phyloP scores from a whole-genome alignment of 139 green algal genomes.

The Spirogloea muscicola region DNA sequence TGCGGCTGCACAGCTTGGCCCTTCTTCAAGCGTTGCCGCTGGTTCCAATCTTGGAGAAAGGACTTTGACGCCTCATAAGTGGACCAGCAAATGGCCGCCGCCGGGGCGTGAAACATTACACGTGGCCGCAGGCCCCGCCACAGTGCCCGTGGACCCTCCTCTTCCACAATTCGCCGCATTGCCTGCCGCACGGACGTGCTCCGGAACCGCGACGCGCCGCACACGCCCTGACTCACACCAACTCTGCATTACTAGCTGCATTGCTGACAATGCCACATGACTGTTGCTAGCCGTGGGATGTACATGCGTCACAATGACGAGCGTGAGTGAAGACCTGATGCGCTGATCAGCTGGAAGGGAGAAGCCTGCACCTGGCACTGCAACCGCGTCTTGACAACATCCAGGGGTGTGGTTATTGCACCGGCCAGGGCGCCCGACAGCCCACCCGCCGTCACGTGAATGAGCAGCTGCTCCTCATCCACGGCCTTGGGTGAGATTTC shows the following conservation, averaged over 20 bases:
- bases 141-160: slow-evolving; percentile 77
- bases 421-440: slow-evolving; percentile 68
- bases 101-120: slow-evolving; percentile 89
- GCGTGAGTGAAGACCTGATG: too few species aligned
- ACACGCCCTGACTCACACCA: slow-evolving; percentile 16
- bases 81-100: slow-evolving; percentile 90
- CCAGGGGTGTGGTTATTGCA: slow-evolving; percentile 77
- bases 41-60: slow-evolving; percentile 13
- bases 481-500: too few species aligned
- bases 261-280: too few species aligned
- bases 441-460: slow-evolving; percentile 56
- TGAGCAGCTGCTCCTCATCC: slow-evolving; percentile 37
- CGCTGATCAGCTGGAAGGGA: too few species aligned
- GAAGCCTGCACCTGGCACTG: slow-evolving; percentile 52
- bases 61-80: slow-evolving; percentile 90
- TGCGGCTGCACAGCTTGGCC: too few species aligned
- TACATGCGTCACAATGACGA: too few species aligned
- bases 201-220: slow-evolving; percentile 15
- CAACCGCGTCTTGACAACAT: slow-evolving; percentile 92
- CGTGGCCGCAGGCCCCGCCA: slow-evolving; percentile 74
- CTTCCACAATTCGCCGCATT: slow-evolving; percentile 64
- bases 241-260: too few species aligned
- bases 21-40: background rate
- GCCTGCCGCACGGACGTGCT: slow-evolving; percentile 15
- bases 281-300: too few species aligned